Conservation (phyloP, 192 early-diverging fungal genomes). For the Thamnidium elegans region DNA sequence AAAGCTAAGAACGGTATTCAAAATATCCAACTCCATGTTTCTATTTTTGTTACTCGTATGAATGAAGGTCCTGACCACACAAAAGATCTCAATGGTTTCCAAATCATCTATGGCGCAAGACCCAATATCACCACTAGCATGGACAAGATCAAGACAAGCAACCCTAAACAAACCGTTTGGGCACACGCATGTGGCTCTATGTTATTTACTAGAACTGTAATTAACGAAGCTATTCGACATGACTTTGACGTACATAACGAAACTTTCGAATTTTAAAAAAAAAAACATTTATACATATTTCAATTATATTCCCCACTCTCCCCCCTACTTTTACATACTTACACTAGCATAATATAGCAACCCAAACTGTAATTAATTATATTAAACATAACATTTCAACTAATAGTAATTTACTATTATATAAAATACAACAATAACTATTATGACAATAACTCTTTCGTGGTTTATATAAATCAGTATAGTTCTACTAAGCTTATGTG, state of each 20-base stretch:
- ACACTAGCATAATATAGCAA: too few species aligned
- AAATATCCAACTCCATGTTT: conserved; percentile 19
- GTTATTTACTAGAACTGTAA: conserved; percentile 28
- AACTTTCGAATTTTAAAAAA: conserved; percentile 42
- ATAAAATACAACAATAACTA: too few species aligned
- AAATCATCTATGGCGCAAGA: conserved; percentile 19
- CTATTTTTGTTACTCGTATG: conserved; percentile 28
- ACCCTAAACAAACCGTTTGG: conserved; percentile 25
- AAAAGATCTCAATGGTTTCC: neutral
- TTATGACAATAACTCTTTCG: too few species aligned
- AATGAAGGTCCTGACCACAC: conserved; percentile 10
- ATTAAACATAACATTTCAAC: too few species aligned
- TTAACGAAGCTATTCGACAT: conserved; percentile 28
- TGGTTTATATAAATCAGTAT: too few species aligned
- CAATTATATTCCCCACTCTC: too few species aligned
- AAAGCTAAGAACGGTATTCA: conserved; percentile 9
- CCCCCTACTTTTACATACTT: too few species aligned
- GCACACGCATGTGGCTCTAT: conserved; percentile 39
- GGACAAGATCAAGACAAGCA: conserved; percentile 20
- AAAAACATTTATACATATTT: too few species aligned
- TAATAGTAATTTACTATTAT: too few species aligned
- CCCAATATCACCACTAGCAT: conserved; percentile 28
- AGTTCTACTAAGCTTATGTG: too few species aligned
- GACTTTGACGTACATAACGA: conserved; percentile 36
- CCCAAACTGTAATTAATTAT: too few species aligned